phyloP scores from a whole-genome alignment of 116 monocot species.

The Trichopus zeylanicus region DNA sequence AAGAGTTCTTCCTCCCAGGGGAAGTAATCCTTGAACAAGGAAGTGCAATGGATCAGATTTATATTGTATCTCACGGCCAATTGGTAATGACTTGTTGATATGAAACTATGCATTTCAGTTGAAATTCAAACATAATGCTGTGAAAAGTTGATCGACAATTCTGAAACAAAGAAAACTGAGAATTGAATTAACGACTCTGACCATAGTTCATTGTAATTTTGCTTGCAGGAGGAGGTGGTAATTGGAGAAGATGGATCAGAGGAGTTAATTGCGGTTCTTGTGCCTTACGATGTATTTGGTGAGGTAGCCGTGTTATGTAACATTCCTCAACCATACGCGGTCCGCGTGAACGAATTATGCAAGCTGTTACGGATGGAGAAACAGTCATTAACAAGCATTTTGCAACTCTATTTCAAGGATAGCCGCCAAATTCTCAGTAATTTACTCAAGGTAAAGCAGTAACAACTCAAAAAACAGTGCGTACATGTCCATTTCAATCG shows the following conservation, averaged over 20 bases:
- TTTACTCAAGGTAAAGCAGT: conserved; percentile 36
- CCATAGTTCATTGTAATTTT: too few species aligned
- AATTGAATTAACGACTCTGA: too few species aligned
- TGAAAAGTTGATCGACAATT: too few species aligned
- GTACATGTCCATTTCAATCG: too few species aligned
- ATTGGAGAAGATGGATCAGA: conserved; percentile 49
- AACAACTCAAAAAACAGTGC: not conserved
- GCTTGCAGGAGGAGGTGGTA: conserved; percentile 11
- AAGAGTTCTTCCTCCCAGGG: conserved; percentile 75
- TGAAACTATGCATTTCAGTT: not conserved
- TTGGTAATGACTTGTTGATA: conserved; percentile 21
- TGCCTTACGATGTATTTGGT: conserved; percentile 47
- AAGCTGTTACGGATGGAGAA: conserved; percentile 55
- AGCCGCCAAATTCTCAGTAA: conserved; percentile 46
- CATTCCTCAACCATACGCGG: conserved; percentile 52
- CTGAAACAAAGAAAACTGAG: too few species aligned
- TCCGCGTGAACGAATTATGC: conserved; percentile 58
- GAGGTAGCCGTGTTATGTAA: conserved; percentile 58
- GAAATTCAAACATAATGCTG: too few species aligned
- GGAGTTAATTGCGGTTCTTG: conserved; percentile 23
- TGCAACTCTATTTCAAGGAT: conserved; percentile 56
- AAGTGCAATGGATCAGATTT: conserved; percentile 57
- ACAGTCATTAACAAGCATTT: conserved; percentile 40
- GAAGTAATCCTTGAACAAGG: conserved; percentile 76
- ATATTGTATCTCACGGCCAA: conserved; percentile 43